Evolutionary conservation across 192 early-diverging fungal genomes (phyloP).

Genomic region (Phycomyces nitens): DNA sequence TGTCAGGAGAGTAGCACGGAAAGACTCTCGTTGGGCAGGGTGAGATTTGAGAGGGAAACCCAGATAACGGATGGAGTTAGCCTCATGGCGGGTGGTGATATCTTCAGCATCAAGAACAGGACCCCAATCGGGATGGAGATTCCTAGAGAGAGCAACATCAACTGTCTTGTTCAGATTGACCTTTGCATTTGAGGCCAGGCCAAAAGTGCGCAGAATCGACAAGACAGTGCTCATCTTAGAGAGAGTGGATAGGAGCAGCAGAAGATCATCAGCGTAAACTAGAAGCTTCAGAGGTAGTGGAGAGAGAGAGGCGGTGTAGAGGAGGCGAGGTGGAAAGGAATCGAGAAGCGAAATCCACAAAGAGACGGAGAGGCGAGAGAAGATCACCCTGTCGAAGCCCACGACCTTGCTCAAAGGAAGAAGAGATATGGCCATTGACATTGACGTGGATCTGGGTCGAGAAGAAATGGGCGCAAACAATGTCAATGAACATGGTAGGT

Average conservation of each 20-base stretch:
- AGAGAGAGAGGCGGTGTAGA: not conserved
- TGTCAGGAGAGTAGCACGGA: not conserved
- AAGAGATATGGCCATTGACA: conserved; percentile 17
- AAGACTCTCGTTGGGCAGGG: not conserved
- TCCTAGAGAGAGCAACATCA: conserved; percentile 11
- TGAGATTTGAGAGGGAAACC: not conserved
- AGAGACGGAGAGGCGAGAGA: conserved; percentile 24
- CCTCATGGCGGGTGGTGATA: conserved; percentile 3
- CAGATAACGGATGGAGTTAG: not conserved
- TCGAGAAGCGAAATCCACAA: conserved; percentile 22
- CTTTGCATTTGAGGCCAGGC: conserved; percentile 9
- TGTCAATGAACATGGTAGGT: not conserved
- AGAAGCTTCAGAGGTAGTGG: not conserved
- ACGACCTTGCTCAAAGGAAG: conserved; percentile 11
- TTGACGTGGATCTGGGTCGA: conserved; percentile 11
- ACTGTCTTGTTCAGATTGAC: conserved; percentile 25
- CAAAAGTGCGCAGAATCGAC: not conserved
- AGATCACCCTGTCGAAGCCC: conserved; percentile 40
- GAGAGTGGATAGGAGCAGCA: not conserved
- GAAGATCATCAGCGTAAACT: conserved; percentile 26
- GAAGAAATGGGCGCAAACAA: conserved; percentile 1
- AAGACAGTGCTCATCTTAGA: conserved; percentile 5
- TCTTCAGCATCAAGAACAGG: too few species aligned
- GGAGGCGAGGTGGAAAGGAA: not conserved
- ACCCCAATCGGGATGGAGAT: not conserved